These are phyloP conservation scores for Rhododendron simsii DNA, from an alignment of 148 eudicot genomes.

Conservation along the genomic window DNA sequence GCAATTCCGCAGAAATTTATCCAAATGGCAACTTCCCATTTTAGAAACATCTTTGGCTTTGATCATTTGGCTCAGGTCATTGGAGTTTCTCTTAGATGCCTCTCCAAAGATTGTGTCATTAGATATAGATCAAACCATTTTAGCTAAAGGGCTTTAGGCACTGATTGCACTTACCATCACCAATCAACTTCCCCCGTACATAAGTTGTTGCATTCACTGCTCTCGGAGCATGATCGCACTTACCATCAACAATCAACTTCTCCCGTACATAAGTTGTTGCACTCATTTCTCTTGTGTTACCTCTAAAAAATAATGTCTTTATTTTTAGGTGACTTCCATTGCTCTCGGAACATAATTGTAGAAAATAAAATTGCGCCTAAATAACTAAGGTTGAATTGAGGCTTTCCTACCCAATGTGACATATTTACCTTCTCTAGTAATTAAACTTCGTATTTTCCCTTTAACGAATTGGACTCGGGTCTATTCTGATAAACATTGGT, in stretches of 20 bases:
- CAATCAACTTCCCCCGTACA: no score
- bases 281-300: not conserved
- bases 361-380: not conserved
- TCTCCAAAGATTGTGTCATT: not conserved
- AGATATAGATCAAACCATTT: not conserved
- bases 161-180: no score
- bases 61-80: not conserved
- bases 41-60: not conserved
- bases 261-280: no score
- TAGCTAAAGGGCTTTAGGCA: no score
- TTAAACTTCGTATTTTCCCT: not conserved
- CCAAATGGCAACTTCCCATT: not conserved
- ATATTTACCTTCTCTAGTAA: not conserved
- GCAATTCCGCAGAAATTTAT: not conserved
- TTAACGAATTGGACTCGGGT: not conserved
- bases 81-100: not conserved
- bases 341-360: not conserved
- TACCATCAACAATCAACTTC: no score
- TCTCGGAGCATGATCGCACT: not conserved
- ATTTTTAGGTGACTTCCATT: not conserved
- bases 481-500: not conserved
- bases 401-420: not conserved
- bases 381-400: not conserved
- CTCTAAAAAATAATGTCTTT: not conserved
- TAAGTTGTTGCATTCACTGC: no score